These are phyloP conservation scores for Tardiomyces digboiensis DNA, from an alignment of 1,139 yeast genomes.

Conservation along the genomic window DNA sequence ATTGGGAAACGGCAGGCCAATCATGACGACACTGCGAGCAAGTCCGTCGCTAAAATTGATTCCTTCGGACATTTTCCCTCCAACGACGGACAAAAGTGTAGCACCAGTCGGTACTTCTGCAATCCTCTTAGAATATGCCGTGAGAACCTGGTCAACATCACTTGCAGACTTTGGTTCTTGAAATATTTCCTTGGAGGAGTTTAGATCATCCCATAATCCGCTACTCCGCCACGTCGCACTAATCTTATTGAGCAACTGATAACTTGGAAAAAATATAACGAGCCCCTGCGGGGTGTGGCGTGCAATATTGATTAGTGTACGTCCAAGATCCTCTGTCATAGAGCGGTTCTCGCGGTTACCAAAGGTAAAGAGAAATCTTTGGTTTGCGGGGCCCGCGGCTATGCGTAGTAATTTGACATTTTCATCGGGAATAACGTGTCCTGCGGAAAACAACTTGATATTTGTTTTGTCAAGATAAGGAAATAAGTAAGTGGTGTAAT, in stretches of 20 bases:
- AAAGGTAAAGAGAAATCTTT: conserved; percentile 57
- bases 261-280: conserved; percentile 82
- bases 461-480: conserved; percentile 40
- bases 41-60: conserved; percentile 81
- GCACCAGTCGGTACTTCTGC: conserved; percentile 39
- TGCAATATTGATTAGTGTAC: conserved; percentile 35
- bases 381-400: conserved; percentile 21
- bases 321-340: conserved; percentile 47
- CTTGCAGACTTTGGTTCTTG: conserved; percentile 43
- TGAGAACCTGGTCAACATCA: conserved; percentile 26
- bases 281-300: conserved; percentile 59
- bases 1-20: conserved; percentile 90
- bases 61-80: conserved; percentile 93
- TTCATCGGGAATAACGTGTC: conserved; percentile 71
- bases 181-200: conserved; percentile 27
- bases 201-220: conserved; percentile 19
- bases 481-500: conserved; percentile 54
- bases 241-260: conserved; percentile 51
- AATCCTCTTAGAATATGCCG: conserved; percentile 37
- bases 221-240: conserved; percentile 41
- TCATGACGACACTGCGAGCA: conserved; percentile 81
- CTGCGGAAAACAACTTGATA: conserved; percentile 58
- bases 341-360: conserved; percentile 41
- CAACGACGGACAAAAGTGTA: conserved; percentile 73
- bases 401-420: conserved; percentile 58